Base-by-base conservation (phyloP, 345 rosid species). In the Stellera chamaejasme region DNA sequence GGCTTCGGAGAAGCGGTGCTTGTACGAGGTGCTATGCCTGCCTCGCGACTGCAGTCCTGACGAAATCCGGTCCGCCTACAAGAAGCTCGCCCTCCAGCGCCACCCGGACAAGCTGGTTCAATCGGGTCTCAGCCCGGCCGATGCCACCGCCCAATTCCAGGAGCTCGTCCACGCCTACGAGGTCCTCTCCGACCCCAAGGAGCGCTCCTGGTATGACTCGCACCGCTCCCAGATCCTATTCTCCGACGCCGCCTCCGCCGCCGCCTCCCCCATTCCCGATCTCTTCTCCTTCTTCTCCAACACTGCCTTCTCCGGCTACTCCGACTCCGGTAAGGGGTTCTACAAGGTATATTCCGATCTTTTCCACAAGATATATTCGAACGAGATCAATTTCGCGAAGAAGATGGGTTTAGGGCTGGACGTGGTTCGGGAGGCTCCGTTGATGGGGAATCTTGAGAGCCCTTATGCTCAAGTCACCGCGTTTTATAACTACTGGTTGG, bases 61-160 rank as follows among this genome's bases (percentile, higher is more conserved):
- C 14, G 96, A 89, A 69, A 89, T 89, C 55, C 85, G 94, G 19
- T 70, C 92, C 2, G 76, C 97, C 2, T 93, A 87, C 79, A 82
- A 61, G 69, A 85, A 81, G 65, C 78, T 82, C 6, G 99, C 99
- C 51, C 80, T 93, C 28, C 97, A 78, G 50, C 96, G 93, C 72
- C 97, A 93, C 63, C 99, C 99, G 4, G 99, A 93, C 68, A 93
- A 93, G 90, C 99, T 93, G 16, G 67, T 93, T 49, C 76, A 83
- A 54, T 81, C 97, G 50, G 97, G 96, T 26, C 43, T 93, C 48
- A 71, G 82, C 51, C 84, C 76, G 50, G 70, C 81, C 13, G 92
- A 87, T 27, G 97, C 97, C 66, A 89, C 97, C 54, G 85, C 94
- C 26, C 88, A 81, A 68, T 93, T 89, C 74, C 99, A 93, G 68